Evolutionary conservation across 305 asterid species (phyloP), one percentile per base, ranked within the genome.

Genomic region (Solanum chacoense): DNA sequence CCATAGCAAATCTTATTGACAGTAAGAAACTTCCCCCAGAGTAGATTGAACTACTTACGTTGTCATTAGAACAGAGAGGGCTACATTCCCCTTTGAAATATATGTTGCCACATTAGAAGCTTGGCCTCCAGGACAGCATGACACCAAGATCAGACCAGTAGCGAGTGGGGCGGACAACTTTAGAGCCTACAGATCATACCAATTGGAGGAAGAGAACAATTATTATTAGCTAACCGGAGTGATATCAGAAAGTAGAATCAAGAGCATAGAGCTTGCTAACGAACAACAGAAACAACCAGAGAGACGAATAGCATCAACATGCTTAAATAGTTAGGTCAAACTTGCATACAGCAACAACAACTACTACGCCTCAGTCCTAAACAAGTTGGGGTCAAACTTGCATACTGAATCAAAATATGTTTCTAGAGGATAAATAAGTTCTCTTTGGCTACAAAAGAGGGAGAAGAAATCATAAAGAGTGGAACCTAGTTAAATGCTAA

Each of bases 111-210:
- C 99, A 90, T 97, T 97, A 29, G 99, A 97, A 75, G 99, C 99
- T 91, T 96, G 99, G 42, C 99, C 99, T 84, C 99, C 99, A 88
- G 99, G 99, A 92, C 99, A 97, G 93, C 99, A 97, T 36, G 99
- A 97, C 69, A 97, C 99, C 93, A 97, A 88, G 91, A 97, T 97
- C 92, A 97, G 98, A 84, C 99, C 99, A 91, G 99, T 97, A 76
- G 99, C 99, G 85, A 97, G 95, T 80, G 99, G 99, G 92, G 99
- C 99, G 9, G 99, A 97, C 90, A 97, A 89, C 87, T 96, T 97
- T 88, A 97, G 91, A 20, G 93, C 85, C 99, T 97, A 95, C 86
- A 88, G 36, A 89, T 90, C 84, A 91, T 50, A 78, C 89, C 40
- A 84, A 86, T 86, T 37, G 63, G 65, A 71, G 40, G 63, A 86